Conservation (phyloP, 2,329 filamentous ascomycete species). For the Dactylellina drechsleri region DNA sequence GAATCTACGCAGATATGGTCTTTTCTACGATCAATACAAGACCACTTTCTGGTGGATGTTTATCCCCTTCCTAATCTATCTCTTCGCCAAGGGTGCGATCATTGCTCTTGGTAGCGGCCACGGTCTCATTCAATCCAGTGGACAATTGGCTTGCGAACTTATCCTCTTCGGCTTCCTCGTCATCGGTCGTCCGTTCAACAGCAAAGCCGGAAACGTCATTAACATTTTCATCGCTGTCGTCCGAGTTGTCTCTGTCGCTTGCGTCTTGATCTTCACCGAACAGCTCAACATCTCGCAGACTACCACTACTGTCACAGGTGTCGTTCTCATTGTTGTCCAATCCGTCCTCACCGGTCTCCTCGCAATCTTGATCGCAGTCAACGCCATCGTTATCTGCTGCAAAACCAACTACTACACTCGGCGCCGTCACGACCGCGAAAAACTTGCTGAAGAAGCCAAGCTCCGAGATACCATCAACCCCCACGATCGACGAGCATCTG, state of each 20-base stretch:
- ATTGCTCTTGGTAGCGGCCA: conserved; percentile 87
- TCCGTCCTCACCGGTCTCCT: conserved; percentile 82
- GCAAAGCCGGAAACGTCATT: conserved; percentile 88
- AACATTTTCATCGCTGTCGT: conserved; percentile 92
- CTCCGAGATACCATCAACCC: conserved; percentile 78
- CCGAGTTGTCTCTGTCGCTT: conserved; percentile 85
- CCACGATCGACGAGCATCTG: conserved; percentile 84
- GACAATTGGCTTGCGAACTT: conserved; percentile 82
- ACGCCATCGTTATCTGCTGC: conserved; percentile 83
- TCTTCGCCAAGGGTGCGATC: conserved; percentile 86
- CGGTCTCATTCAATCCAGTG: conserved; percentile 81
- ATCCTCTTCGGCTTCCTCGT: conserved; percentile 81
- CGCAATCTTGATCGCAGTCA: conserved; percentile 87
- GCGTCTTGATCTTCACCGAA: conserved; percentile 92
- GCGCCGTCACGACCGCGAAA: conserved; percentile 89
- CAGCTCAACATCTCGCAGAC: conserved; percentile 89
- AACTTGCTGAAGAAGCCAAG: conserved; percentile 62
- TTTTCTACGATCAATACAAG: conserved; percentile 97
- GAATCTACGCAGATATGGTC: conserved; percentile 92
- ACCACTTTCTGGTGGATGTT: conserved; percentile 98
- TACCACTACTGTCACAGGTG: conserved; percentile 83
- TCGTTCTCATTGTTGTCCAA: conserved; percentile 85
- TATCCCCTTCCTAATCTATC: conserved; percentile 86
- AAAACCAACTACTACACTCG: conserved; percentile 90
- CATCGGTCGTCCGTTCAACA: conserved; percentile 86